A percentile compares a stretch with the other conserved stretches of the same genome.
Conservation (phyloP, 371 early-diverging fungal species). For the Mucor mucedo region DNA sequence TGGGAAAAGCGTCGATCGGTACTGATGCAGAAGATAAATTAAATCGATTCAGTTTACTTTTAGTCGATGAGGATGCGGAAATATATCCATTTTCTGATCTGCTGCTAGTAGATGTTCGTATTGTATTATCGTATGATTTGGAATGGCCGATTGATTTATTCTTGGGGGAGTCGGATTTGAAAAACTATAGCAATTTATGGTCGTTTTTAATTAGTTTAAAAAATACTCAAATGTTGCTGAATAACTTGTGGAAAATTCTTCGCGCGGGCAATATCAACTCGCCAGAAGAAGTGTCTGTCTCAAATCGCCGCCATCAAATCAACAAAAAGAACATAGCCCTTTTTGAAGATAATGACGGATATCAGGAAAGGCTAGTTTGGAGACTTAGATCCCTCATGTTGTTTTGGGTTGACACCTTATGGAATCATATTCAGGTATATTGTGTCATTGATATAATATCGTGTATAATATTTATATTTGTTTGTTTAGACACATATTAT, state of each 20-base stretch:
- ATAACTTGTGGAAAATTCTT: conserved; percentile 31
- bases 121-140: conserved; percentile 64
- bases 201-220: conserved; percentile 63
- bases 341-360: conserved; percentile 24
- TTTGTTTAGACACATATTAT: conserved; percentile 60
- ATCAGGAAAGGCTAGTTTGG: conserved; percentile 53
- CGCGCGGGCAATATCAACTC: conserved; percentile 11
- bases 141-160: conserved; percentile 83
- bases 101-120: conserved; percentile 52
- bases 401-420: conserved; percentile 75
- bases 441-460: background rate
- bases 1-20: conserved; percentile 52
- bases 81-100: conserved; percentile 55
- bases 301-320: background rate
- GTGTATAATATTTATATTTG: conserved; percentile 5
- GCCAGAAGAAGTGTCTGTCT: background rate
- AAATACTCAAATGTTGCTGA: conserved; percentile 47
- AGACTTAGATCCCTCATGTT: conserved; percentile 65
- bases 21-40: conserved; percentile 41
- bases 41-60: conserved; percentile 32
- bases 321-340: background rate
- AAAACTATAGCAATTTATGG: conserved; percentile 64
- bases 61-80: conserved; percentile 18
- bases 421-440: conserved; percentile 78
- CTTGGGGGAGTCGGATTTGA: conserved; percentile 62